Base-by-base conservation (phyloP, 2,329 filamentous ascomycete genomes). In the Albifimbria verrucaria region DNA sequence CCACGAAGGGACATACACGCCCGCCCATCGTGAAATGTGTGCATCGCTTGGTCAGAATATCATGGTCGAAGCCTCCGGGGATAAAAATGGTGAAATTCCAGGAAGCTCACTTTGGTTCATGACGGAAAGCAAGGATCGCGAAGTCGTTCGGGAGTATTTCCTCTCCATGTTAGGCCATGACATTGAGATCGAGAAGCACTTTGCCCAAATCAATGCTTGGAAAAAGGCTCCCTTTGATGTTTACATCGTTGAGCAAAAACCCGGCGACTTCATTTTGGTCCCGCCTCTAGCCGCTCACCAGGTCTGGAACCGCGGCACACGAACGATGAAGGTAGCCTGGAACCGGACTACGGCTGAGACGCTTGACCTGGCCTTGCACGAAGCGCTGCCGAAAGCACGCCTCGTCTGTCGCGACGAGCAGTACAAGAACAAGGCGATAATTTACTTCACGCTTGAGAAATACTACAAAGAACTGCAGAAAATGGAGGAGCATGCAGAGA, bases 51-150 rank as follows among this genome's bases (percentile, higher is more conserved):
- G 94, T 0, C 94, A 99, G 60, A 99, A 99, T 65, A 93, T 99
- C 62, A 97, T 99, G 94, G 92, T 99, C 2, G 91, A 97, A 59
- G 86, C 92, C 2, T 97, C 93, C 1, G 76, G 83, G 3, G 76
- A 82, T 18, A 82, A 87, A 51, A 78, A 88, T 49, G 90, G 88
- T 4, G 90, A 94, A 65, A 89, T 86, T 57, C 83, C 88, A 2
- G 94, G 94, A 2, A 96, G 90, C 51, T 97, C 94, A 0, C 83
- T 99, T 36, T 99, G 94, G 94, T 96, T 97, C 67, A 97, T 99
- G 94, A 97, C 94, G 0, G 92, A 97, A 68, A 92, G 87, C 32
- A 95, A 94, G 63, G 94, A 99, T 64, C 86, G 94, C 2, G 87
- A 92, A 56, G 80, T 93, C 4, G 92, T 97, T 2, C 87, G 92